These are phyloP conservation scores for Prunus davidiana DNA, from an alignment of 306 rosid species.

Conservation along the genomic window DNA sequence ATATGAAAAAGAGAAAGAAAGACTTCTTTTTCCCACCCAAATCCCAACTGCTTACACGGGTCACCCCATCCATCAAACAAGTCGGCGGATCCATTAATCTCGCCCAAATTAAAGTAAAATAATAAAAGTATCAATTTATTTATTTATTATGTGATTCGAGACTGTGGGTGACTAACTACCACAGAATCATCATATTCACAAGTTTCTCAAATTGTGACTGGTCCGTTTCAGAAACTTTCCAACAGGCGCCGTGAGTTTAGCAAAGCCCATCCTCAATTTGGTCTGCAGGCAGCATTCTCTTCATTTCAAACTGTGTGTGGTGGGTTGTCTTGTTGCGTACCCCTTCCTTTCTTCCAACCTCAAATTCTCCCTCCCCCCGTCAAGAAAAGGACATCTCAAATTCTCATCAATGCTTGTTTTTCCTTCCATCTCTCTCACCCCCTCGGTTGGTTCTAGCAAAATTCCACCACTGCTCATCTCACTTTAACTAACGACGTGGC, in stretches of 20 bases:
- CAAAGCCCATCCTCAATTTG: not conserved
- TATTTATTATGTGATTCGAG: not conserved
- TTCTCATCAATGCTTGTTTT: not conserved
- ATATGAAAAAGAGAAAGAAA: no score
- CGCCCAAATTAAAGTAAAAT: not conserved
- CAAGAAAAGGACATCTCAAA: conserved; percentile 19
- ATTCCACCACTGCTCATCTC: not conserved
- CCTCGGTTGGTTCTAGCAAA: no score
- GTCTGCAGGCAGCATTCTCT: not conserved
- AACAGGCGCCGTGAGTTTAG: not conserved
- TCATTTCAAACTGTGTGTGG: no score
- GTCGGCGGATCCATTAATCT: not conserved
- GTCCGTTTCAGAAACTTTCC: not conserved
- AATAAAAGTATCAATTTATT: not conserved
- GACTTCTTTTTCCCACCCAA: not conserved
- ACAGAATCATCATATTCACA: not conserved
- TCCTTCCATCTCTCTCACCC: no score
- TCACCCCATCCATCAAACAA: not conserved
- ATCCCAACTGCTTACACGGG: not conserved
- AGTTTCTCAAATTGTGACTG: not conserved
- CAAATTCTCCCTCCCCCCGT: not conserved
- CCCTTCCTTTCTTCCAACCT: not conserved
- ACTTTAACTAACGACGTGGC: not conserved
- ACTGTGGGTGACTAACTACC: not conserved
- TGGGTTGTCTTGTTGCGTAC: not conserved